These are phyloP conservation scores for Porphyrellus cyaneotinctus DNA, from an alignment of 768 basidiomycete genomes.

Conservation along the genomic window DNA sequence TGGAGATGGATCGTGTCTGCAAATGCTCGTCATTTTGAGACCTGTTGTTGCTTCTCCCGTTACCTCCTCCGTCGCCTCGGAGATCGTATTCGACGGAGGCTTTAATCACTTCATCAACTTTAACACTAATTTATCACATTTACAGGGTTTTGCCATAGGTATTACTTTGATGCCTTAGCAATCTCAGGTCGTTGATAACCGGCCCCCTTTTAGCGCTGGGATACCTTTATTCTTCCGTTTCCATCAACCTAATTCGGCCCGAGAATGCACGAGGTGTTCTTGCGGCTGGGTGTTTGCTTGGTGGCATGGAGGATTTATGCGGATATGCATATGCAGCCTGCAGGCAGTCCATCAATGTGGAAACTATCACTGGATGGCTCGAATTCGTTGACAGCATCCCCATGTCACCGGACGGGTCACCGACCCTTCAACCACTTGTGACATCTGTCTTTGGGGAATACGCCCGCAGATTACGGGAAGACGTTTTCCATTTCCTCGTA, in stretches of 20 bases:
- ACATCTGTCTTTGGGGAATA: conserved; percentile 72
- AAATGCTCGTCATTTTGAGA: conserved; percentile 15
- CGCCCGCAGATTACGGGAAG: conserved; percentile 69
- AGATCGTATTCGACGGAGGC: conserved; percentile 17
- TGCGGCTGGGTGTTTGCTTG: conserved; percentile 79
- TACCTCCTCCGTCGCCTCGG: conserved; percentile 18
- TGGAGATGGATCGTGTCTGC: conserved; percentile 17
- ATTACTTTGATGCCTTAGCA: conserved; percentile 11
- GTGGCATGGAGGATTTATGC: conserved; percentile 84
- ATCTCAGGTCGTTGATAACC: conserved; percentile 18
- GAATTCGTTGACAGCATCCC: conserved; percentile 65
- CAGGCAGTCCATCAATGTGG: conserved; percentile 68
- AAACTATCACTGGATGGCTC: conserved; percentile 74
- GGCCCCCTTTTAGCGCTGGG: conserved; percentile 54
- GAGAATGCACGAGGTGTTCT: conserved; percentile 83
- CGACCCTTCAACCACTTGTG: conserved; percentile 41
- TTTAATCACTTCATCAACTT: conserved; percentile 6
- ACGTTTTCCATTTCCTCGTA: conserved; percentile 75
- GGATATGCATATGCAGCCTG: conserved; percentile 75
- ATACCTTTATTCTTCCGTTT: conserved; percentile 73
- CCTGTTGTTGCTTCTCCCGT: conserved; percentile 15
- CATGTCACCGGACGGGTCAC: conserved; percentile 43
- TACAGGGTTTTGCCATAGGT: conserved; percentile 76
- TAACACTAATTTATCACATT: conserved; percentile 18
- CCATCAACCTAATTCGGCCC: conserved; percentile 62